Base-by-base conservation (phyloP, 2,329 filamentous ascomycete genomes). In the Metarhizium album region DNA sequence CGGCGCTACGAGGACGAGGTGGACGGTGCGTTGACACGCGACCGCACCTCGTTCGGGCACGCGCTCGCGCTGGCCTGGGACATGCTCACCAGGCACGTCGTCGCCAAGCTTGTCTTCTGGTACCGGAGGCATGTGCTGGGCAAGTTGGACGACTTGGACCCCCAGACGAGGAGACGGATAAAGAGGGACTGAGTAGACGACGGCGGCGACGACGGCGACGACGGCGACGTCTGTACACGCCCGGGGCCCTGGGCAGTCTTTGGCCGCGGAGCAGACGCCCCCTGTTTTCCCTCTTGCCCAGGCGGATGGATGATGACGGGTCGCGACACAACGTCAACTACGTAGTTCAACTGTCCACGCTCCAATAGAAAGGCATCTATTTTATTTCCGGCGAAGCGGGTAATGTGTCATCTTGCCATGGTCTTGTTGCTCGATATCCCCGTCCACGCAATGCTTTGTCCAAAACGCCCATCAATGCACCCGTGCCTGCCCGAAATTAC, bases 1-100 rank as follows among this genome's bases (percentile, higher is more conserved):
- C 60, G 72, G 45, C 58, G 67, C 42, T 63, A 56, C 48, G 65
- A 68, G 55, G 62, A 67, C 42, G 65, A 68, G 53, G 53, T 62
- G 43, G 65, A 67, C 37, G 16, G 53, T 22, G 18, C 3, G 14
- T 38, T 49, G 33, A 50, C 47, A 38, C 48, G 51, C 31, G 49
- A 46, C 20, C 42, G 37, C 20, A 47, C 55, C 4, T 29, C 62
- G 14, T 16, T 56, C 5, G 37, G 53, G 40, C 52, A 50, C 38
- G 48, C 58, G 16, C 49, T 48, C 14, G 52, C 53, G 3, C 49
- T 57, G n/a, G 49, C 59, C 2, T 54, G 55, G 23, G 50, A 52
- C 13, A 48, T 59, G 20, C 33, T 61, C 8, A 42, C 54, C 23
- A 50, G 55, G 18, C 58, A 63, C 20, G 37, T 60, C 14, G 22